Percentiles rank a stretch among this genome's conserved stretches.
These are phyloP conservation scores for Lentinula edodes DNA, from an alignment of 768 basidiomycete species.

Conservation along the genomic window DNA sequence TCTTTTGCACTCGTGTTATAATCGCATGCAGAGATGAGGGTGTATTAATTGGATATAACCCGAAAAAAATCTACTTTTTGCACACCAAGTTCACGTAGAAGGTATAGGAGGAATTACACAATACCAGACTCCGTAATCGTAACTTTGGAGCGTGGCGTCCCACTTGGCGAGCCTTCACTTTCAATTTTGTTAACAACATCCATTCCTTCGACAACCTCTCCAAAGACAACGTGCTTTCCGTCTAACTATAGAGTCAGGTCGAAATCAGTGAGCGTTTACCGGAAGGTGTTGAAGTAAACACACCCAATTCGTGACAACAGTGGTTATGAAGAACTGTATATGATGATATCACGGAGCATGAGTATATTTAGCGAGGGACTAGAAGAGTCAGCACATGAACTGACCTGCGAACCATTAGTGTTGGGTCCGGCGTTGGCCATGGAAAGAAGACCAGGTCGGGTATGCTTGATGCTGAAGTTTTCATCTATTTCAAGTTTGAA, in stretches of 20 bases:
- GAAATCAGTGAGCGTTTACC: slow-evolving; percentile 35
- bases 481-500: slow-evolving; percentile 54
- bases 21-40: too few species aligned
- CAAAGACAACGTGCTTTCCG: slow-evolving; percentile 83
- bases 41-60: too few species aligned
- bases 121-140: slow-evolving; percentile 52
- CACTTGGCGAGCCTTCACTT: slow-evolving; percentile 28
- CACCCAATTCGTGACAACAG: slow-evolving; percentile 54
- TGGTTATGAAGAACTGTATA: slow-evolving; percentile 82
- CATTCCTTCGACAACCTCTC: slow-evolving; percentile 66
- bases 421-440: slow-evolving; percentile 80
- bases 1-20: too few species aligned
- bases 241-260: slow-evolving; percentile 39
- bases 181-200: slow-evolving; percentile 48
- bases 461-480: slow-evolving; percentile 77
- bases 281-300: slow-evolving; percentile 48
- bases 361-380: not conserved
- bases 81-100: not conserved
- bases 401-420: slow-evolving; percentile 65
- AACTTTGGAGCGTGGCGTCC: slow-evolving; percentile 39
- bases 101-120: slow-evolving; percentile 18
- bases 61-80: not conserved
- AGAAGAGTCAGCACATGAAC: slow-evolving; percentile 20
- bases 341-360: not conserved
- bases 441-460: slow-evolving; percentile 59